Conservation (phyloP, 495 filamentous ascomycete species). For the Hypoxylon perforatum region DNA sequence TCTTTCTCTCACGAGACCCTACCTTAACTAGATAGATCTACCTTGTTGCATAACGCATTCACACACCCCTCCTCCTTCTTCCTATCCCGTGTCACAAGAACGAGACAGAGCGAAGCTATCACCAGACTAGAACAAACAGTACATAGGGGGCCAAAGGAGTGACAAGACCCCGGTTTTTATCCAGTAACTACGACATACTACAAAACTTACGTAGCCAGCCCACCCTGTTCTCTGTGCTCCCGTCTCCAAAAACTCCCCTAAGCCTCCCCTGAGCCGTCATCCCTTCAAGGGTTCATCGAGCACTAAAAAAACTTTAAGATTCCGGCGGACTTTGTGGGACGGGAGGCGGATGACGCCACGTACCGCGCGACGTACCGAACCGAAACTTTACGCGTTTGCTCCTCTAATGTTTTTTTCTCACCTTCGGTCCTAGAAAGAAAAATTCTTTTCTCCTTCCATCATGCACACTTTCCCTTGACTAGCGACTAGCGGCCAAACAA, state of each 20-base stretch:
- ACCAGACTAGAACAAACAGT: not conserved
- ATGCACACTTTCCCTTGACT: conserved; percentile 9
- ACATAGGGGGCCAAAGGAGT: not conserved
- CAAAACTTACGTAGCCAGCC: not conserved
- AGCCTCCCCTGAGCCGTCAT: not conserved
- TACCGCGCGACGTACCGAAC: conserved; percentile 49
- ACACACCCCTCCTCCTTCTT: not conserved
- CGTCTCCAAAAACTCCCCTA: too few species aligned
- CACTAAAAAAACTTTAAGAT: conserved; percentile 17
- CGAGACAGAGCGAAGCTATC: conserved; percentile 1
- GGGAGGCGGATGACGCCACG: conserved; percentile 47
- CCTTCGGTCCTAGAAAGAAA: not conserved
- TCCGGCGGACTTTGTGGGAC: conserved; percentile 33
- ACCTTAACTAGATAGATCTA: not conserved
- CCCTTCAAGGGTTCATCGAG: conserved; percentile 11
- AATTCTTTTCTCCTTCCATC: not conserved
- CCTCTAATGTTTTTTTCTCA: conserved; percentile 5
- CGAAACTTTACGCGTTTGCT: conserved; percentile 36
- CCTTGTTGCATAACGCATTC: not conserved
- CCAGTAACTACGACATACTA: not conserved
- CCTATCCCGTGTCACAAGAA: not conserved
- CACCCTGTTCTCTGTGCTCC: too few species aligned
- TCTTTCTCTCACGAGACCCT: not conserved
- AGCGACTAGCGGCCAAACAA: conserved; percentile 7
- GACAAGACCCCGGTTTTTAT: conserved; percentile 17